Base-by-base conservation (phyloP, 306 rosid species). In the Urtica urens region DNA sequence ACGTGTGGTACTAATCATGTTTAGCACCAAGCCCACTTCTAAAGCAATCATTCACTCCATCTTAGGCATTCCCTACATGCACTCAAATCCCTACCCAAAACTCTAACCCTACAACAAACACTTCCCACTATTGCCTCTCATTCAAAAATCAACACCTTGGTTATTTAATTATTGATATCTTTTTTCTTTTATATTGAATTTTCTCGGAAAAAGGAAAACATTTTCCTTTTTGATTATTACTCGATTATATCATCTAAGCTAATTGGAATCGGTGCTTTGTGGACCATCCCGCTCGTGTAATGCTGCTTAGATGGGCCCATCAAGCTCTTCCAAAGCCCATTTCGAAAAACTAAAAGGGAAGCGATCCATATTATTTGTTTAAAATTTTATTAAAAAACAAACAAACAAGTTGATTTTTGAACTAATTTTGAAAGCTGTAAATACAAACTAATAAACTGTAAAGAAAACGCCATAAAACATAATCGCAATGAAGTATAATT, bases 1-100 rank as follows among this genome's bases (percentile, higher is more conserved):
- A 77, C 84, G 92, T 74, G 93, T 70, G 82, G 65, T 57, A 40
- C 68, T 84, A 79, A 90, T 90, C 92, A 90, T 90, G 83, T 64
- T 84, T 68, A 81, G 82, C 99, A 81, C 87, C 73, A 62, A 70
- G 42, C 72, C 66, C 63, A 57, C 57, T 74, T 43, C 66, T 46
- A 56, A 45, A 63, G 75, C 66, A 81, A 85, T 81, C 76, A 81
- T 82, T 65, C 77, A 43, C 46, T 70, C 82, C 82, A 74, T 72
- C 75, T 73, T 42, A 51, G 38, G 45, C 60, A 46, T 28, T 70
- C 71, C 81, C 72, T 75, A 64, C 77, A 55, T 9, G 22, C 38
- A 58, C 77, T 23, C 53, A 53, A 68, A 30, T 13, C 59, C 51
- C 56, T 37, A 52, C 51, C 69, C 47, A 59, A n/a, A 61, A 38